Evolutionary conservation across 2,329 filamentous ascomycete species (phyloP), one percentile per base, ranked within the genome.

Genomic region (Fusarium xylarioides): DNA sequence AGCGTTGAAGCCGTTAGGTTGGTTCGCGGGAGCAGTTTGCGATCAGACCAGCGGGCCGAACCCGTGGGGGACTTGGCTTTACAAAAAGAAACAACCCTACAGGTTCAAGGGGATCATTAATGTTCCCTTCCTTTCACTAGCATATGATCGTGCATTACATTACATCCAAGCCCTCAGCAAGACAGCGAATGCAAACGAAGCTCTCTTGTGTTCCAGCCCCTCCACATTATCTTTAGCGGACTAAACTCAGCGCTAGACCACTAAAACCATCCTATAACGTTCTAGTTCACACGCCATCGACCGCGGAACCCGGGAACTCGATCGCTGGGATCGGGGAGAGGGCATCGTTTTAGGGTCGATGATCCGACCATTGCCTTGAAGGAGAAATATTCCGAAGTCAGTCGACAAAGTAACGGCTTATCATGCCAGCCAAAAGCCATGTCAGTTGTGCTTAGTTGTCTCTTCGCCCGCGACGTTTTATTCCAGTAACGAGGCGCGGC

Each of bases 401-500:
- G 21, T 34, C 2, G 21, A 50, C 2, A 23, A 34, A 23, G 23
- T 15, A 30, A 21, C n/a, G 4, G 16, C 7, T 49, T 40, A 32
- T 28, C 49, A 52, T 52, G 35, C 40, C 30, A 66, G 58, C 46
- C 58, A 63, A 40, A 43, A 43, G 38, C 34, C 58, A 59, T 30
- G n/a, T 14, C 21, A 50, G 47, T 14, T 34, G 30, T 50, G 30
- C 21, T 50, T 50, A 50, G 26, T 23, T 23, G 4, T 30, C 46
- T 34, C 47, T 23, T 9, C 8, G 2, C 47, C 28, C 28, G 28
- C 35, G 14, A 50, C 58, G 18, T 38, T 73, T 69, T 74, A 58
- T 68, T 60, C 46, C 62, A 71, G 42, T 63, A 71, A 38, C 54
- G 66, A 59, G 57, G 59, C 28, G 28, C 65, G 37, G 66, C 23